phyloP scores from a whole-genome alignment of 2,329 filamentous ascomycete species.

The Hansfordia pulvinata region DNA sequence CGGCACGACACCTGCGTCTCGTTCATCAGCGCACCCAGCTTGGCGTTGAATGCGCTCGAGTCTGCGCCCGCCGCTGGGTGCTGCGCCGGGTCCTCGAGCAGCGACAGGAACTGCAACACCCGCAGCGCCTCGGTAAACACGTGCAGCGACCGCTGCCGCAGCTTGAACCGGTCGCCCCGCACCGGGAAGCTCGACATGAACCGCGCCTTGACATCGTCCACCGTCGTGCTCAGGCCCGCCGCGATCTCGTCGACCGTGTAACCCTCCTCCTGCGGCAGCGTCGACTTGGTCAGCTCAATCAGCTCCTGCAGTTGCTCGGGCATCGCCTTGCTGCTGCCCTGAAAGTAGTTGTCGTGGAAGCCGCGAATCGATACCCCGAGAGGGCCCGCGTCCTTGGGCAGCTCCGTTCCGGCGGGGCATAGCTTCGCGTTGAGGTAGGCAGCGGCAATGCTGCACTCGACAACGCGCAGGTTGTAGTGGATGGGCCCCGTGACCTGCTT shows the following conservation, averaged over 20 bases:
- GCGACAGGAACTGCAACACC: conserved; percentile 68
- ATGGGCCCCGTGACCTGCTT: conserved; percentile 89
- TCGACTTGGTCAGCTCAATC: conserved; percentile 53
- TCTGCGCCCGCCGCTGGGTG: conserved; percentile 29
- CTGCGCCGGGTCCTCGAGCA: conserved; percentile 45
- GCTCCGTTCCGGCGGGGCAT: conserved; percentile 39
- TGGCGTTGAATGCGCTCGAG: conserved; percentile 46
- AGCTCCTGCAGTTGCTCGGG: conserved; percentile 62
- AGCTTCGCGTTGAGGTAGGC: conserved; percentile 47
- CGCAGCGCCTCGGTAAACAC: conserved; percentile 83
- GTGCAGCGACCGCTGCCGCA: conserved; percentile 78
- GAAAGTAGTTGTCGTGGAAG: conserved; percentile 75
- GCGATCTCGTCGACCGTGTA: conserved; percentile 85
- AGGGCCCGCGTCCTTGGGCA: conserved; percentile 69
- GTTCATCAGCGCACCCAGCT: conserved; percentile 76
- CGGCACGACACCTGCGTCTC: conserved; percentile 80
- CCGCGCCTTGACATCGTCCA: conserved; percentile 57
- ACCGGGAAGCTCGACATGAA: conserved; percentile 87
- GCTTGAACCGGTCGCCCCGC: conserved; percentile 73
- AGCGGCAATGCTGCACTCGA: conserved; percentile 86
- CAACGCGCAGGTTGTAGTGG: conserved; percentile 93
- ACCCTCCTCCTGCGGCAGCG: conserved; percentile 65
- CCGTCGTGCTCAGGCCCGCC: conserved; percentile 51
- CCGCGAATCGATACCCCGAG: conserved; percentile 73
- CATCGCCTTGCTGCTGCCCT: conserved; percentile 31